Percentiles rank a stretch among this genome's conserved stretches.
These are phyloP conservation scores for Filobasidium wieringae DNA, from an alignment of 768 basidiomycete species.

Conservation along the genomic window DNA sequence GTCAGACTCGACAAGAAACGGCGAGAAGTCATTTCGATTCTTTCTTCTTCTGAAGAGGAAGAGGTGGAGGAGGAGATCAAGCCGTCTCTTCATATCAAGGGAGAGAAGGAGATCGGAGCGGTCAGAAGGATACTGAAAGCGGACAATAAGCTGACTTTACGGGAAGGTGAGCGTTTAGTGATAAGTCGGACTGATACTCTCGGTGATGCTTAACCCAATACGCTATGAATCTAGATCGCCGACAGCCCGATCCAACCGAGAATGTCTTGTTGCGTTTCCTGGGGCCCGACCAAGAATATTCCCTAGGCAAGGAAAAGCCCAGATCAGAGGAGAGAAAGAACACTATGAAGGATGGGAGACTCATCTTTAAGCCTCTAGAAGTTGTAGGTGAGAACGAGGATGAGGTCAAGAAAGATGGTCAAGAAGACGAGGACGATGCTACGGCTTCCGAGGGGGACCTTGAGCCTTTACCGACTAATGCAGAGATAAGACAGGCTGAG, in stretches of 20 bases:
- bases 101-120: background rate
- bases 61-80: background rate
- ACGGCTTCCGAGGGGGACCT: background rate
- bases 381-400: background rate
- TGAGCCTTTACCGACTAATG: background rate
- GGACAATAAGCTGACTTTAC: background rate
- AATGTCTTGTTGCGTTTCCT: background rate
- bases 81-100: no score
- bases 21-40: no score
- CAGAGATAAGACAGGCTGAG: background rate
- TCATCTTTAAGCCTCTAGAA: background rate
- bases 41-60: no score
- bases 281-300: background rate
- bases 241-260: background rate
- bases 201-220: background rate
- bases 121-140: background rate
- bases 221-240: background rate
- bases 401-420: background rate
- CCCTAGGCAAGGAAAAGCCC: background rate
- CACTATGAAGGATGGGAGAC: background rate
- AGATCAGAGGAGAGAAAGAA: background rate
- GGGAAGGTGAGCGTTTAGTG: background rate
- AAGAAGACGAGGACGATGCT: background rate
- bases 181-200: background rate
- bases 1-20: no score